These are phyloP conservation scores for Irineochytrium annulatum DNA, from an alignment of 192 early-diverging fungal species.

Conservation along the genomic window DNA sequence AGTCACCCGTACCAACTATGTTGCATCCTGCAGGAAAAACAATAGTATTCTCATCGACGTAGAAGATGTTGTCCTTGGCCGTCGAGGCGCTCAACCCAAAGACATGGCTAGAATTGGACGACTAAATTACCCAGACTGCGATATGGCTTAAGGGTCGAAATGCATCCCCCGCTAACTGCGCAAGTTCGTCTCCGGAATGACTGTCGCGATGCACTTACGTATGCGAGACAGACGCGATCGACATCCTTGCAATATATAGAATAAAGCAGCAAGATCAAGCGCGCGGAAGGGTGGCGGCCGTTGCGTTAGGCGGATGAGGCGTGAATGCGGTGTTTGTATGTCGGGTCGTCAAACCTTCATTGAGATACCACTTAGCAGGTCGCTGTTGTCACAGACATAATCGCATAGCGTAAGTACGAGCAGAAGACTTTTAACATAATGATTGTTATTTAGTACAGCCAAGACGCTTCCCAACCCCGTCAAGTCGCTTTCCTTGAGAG, in stretches of 20 bases:
- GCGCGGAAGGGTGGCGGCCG: too few species aligned
- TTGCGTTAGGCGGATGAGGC: too few species aligned
- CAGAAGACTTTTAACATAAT: too few species aligned
- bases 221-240: constrained; percentile 36
- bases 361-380: too few species aligned
- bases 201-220: constrained; percentile 3
- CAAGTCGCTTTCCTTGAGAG: too few species aligned
- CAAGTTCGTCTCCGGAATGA: background rate
- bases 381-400: too few species aligned
- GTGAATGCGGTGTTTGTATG: too few species aligned
- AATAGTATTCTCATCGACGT: constrained; percentile 48
- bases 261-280: too few species aligned
- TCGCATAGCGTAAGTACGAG: too few species aligned
- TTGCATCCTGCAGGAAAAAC: constrained; percentile 50
- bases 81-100: constrained; percentile 36
- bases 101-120: constrained; percentile 27
- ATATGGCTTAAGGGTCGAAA: background rate
- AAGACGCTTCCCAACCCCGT: too few species aligned
- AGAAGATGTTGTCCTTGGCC: constrained; percentile 41
- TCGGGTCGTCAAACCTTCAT: too few species aligned
- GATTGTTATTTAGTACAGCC: too few species aligned
- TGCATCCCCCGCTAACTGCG: background rate
- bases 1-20: constrained; percentile 30
- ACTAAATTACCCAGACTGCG: background rate
- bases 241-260: constrained; percentile 33